Evolutionary conservation across 164 flowering plant genomes (phyloP), one percentile per base, ranked within the genome.

Genomic region (Tinospora cordifolia): DNA sequence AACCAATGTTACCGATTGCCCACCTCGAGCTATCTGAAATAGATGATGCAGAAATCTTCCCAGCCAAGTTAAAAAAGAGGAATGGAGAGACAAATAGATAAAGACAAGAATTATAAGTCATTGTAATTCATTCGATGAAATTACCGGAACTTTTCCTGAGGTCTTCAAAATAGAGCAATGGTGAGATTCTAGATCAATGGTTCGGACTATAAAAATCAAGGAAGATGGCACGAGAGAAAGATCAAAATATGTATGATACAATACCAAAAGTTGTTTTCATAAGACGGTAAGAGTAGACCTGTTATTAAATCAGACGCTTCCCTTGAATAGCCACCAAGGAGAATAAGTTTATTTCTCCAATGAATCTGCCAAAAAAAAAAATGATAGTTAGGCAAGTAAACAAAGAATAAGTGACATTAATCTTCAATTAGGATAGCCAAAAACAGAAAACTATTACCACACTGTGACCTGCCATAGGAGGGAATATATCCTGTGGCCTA

Each of bases 11-110:
- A 84, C 85, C 62, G 98, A 92, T 49, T 92, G 97, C 38, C 98
- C 99, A 68, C 82, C 88, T 68, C 99, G 96, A 78, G 96, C 88
- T 70, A 79, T 80, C 99, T 94, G 86, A 71, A 79, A 79, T 8
- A 73, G 25, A 62, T n/a, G 30, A 13, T 24, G 19, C 19, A n/a
- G 2, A 44, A 44, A 13, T 44, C 47, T 44, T 30, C 47, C 47
- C 47, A 44, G 13, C 47, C 14, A 44, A 44, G 64, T 26, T 22
- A 1, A 24, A 62, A 22, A 62, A 62, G 34, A 22, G 4, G 26
- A 41, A 39, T 65, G 51, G 10, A 5, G 25, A 38, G 12, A 65
- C 49, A 65, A 10, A 40, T 21, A 21, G 14, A 21, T 39, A 65
- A 12, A 39, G 15, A 65, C 44, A 40, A 10, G 47, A 19, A 19